Evolutionary conservation across 2,329 filamentous ascomycete species (phyloP), one percentile per base, ranked within the genome.

Genomic region (Helotiales sp.): DNA sequence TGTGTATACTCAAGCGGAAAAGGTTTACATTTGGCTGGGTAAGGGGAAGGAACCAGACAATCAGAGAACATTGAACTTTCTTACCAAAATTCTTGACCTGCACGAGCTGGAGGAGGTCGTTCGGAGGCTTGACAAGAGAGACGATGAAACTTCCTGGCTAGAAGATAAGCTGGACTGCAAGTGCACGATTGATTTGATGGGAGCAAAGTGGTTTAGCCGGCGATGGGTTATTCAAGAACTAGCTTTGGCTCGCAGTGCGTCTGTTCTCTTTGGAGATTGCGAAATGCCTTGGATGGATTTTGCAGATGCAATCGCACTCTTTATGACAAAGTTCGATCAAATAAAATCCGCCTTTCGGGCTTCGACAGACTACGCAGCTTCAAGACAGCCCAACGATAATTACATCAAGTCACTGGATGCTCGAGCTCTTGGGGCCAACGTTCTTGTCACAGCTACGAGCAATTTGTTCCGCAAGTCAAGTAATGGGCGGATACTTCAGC

Each of bases 171-270:
- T 13, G 22, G 65, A 20, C 63, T 26, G 50, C n/a, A 26, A 11
- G 30, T 61, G n/a, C 24, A 13, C 69, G 20, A 49, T 73, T 28
- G 43, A 52, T 13, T 32, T 66, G 13, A 66, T 66, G 64, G 50
- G 15, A 6, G 63, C 59, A 32, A 22, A 65, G 1, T 82, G 79
- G 79, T 81, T 81, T 50, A 76, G 71, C 15, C 74, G 79, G 2
- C 71, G 78, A 0, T 81, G 80, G 80, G 75, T 81, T 0, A 75
- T 82, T 0, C 79, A 82, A 64, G 80, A 82, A 62, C 76, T 82
- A n/a, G 77, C 78, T 0, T 69, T 82, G 1, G 77, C 80, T 0
- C 68, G 67, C 24, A 68, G 70, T 2, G 79, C 78, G 2, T 70
- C 66, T 1, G 71, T 82, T 0, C 74, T 77, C 24, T 81, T 78